Evolutionary conservation across 352 stramenopile genomes (phyloP), one percentile per base, ranked within the genome.

Genomic region (Phytophthora rubi): DNA sequence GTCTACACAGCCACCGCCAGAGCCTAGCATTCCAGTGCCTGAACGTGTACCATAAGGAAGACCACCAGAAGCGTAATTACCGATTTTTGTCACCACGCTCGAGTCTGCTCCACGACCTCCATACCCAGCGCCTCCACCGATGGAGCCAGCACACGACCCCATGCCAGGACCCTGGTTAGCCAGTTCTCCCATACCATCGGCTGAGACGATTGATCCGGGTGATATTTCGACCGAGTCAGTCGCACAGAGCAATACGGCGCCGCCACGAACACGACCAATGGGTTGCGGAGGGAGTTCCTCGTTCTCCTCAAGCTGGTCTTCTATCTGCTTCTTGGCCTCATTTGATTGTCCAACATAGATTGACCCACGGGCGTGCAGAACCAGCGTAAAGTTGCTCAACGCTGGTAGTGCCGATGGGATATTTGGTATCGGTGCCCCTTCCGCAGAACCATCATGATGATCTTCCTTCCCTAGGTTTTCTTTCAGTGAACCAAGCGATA

Each of bases 61-160:
- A 9, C 87, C 87, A 45, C 87, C 85, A 45, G 78, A 77, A 0
- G 83, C 85, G 55, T 91, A 90, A 45, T 90, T 83, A 28, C 80
- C 80, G 13, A 75, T 72, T 23, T 73, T 64, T 30, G 81, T 83
- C 42, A 90, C 76, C 7, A 83, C 54, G 10, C 81, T 89, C 2
- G 87, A 93, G 60, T 95, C 87, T 30, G 83, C 87, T 52, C 87
- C 87, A 2, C 78, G 79, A 16, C 87, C 85, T 47, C 87, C 87
- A 28, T 93, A 94, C 12, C 87, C 85, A 28, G 77, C 87, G 32
- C 87, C 87, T 23, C 82, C 85, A 28, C 87, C 87, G 2, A 92
- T 79, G 3, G 83, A 90, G 8, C 63, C 71, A 15, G 77, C 71
- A 53, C 87, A 94, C 9, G 70, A 79, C 5, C 87, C 87, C 54